These are phyloP conservation scores for Calonectria honghensis DNA, from an alignment of 2,329 filamentous ascomycete genomes.

Conservation along the genomic window DNA sequence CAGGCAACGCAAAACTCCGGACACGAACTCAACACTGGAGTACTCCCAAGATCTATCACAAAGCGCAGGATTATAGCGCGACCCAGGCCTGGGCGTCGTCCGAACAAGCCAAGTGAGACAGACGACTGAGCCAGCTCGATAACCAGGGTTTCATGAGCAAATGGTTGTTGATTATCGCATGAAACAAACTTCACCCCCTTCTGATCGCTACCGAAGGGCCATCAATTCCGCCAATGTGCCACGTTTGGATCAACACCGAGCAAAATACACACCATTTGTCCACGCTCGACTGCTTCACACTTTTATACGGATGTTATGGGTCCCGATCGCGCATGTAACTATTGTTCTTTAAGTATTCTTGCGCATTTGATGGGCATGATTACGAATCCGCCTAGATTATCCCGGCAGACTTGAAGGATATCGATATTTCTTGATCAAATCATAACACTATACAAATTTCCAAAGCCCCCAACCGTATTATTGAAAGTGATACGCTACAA, in stretches of 20 bases:
- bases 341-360: neutral
- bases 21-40: no score
- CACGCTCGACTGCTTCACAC: neutral
- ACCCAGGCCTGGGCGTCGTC: no score
- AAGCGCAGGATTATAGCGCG: no score
- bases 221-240: no score
- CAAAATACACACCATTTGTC: neutral
- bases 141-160: no score
- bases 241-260: neutral
- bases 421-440: neutral
- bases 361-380: neutral
- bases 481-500: neutral
- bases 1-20: no score
- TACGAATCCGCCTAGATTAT: neutral
- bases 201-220: no score
- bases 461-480: neutral
- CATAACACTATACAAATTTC: neutral
- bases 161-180: no score
- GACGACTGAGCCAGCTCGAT: no score
- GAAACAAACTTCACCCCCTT: no score
- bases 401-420: neutral
- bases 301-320: neutral
- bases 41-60: no score
- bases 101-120: no score
- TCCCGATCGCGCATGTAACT: neutral